Conservation (phyloP, 768 basidiomycete species). For the Chalciporus sphaerocephalus region DNA sequence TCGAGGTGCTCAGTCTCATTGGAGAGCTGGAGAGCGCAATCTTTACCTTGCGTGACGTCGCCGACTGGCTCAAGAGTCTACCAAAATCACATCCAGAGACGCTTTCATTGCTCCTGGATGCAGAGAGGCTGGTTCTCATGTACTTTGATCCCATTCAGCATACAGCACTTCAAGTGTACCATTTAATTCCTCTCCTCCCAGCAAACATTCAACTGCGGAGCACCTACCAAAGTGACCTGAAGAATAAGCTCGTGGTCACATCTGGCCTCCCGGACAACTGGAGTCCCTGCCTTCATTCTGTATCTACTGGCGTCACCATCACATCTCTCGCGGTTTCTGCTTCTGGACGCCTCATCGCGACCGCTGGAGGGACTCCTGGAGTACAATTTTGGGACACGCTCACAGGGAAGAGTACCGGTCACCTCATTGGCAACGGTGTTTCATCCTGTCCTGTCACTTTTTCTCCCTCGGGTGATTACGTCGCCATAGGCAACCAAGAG, state of each 20-base stretch:
- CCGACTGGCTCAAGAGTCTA: constrained; percentile 11
- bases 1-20: constrained; percentile 18
- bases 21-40: constrained; percentile 16
- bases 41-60: constrained; percentile 8
- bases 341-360: constrained; percentile 17
- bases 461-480: constrained; percentile 12
- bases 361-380: constrained; percentile 34
- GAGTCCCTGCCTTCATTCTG: constrained; percentile 13
- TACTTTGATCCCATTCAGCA: constrained; percentile 19
- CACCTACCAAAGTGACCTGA: constrained; percentile 8
- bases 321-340: constrained; percentile 16
- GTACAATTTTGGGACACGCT: constrained; percentile 21
- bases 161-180: constrained; percentile 17
- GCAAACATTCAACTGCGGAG: constrained; percentile 6
- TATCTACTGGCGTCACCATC: constrained; percentile 5
- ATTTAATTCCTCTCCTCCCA: constrained; percentile 11
- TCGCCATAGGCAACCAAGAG: constrained; percentile 13
- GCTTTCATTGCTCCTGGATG: constrained; percentile 10
- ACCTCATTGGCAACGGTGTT: constrained; percentile 3
- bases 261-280: constrained; percentile 12
- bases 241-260: constrained; percentile 9
- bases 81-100: constrained; percentile 7
- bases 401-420: constrained; percentile 13
- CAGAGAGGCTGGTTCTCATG: constrained; percentile 18
- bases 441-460: constrained; percentile 16